Base-by-base conservation (phyloP, 1,284 basidiomycete genomes). In the Golubevia pallescens region DNA sequence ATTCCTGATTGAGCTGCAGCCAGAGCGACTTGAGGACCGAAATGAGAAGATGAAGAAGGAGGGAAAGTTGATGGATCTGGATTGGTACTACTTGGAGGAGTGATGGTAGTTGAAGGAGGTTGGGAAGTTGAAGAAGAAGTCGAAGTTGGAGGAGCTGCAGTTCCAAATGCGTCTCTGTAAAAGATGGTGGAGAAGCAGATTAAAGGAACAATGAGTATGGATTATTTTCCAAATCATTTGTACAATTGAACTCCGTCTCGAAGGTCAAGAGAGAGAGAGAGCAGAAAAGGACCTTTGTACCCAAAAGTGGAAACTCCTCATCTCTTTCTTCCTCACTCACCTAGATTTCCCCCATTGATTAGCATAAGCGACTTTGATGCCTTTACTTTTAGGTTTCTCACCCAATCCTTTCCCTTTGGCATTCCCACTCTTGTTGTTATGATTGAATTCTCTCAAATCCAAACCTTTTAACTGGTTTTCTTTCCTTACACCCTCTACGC, bases 311-410 rank as follows among this genome's bases (percentile, higher is more conserved):
- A n/a, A n/a, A n/a, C n/a, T 51, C 20, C 3, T n/a, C 60, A 24
- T 28, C 20, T 74, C 69, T 21, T 68, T 70, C 23, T 81, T 20
- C 10, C 71, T 80, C 59, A 56, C 54, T 32, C 54, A 56, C 54
- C 54, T 56, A 28, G 20, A 21, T 13, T 80, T 75, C 1, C 83
- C 83, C 83, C 83, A 85, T 58, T 82, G 78, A 42, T 78, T 66
- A 0, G 83, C 83, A 61, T 85, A 80, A 2, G 81, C 68, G 0
- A 85, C 83, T 54, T 85, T 78, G 63, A 85, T 77, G n/a, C 63
- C 68, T 13, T 65, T 58, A 6, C 34, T 52, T 53, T 67, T 75
- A 13, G 61, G 58, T n/a, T 64, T 75, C 7, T 32, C 54, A 7
- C 24, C 54, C 54, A 28, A 56, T 73, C 73, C 42, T 71, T 79